These are phyloP conservation scores for Acrasis kona DNA, from an alignment of 78 protist species.

Conservation along the genomic window DNA sequence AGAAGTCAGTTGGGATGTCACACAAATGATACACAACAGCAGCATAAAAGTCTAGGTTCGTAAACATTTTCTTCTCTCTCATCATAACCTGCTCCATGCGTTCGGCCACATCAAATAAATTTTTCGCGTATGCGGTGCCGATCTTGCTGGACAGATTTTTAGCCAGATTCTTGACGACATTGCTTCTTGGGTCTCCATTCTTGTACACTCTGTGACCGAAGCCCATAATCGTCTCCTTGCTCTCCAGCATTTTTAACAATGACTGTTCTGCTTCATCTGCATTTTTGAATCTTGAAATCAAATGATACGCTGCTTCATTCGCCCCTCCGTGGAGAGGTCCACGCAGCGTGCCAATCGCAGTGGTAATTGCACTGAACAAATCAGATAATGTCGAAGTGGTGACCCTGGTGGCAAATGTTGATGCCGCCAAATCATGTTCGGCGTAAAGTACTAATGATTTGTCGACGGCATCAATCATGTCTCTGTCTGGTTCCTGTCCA, in stretches of 20 bases:
- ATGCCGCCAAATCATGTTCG: constrained; percentile 29
- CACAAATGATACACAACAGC: constrained; percentile 26
- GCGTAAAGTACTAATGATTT: constrained; percentile 11
- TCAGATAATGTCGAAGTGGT: constrained; percentile 12
- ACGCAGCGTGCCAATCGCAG: constrained; percentile 19
- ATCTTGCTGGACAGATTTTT: constrained; percentile 20
- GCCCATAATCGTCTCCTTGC: constrained; percentile 49
- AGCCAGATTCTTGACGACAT: constrained; percentile 23
- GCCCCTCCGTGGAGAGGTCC: constrained; percentile 29
- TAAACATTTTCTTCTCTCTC: constrained; percentile 55
- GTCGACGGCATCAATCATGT: background rate
- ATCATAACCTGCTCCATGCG: constrained; percentile 42
- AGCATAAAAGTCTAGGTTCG: constrained; percentile 63
- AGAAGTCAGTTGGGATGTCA: constrained; percentile 37
- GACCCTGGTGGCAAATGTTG: constrained; percentile 10
- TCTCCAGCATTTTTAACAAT: constrained; percentile 24
- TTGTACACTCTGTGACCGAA: constrained; percentile 76
- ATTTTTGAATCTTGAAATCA: background rate
- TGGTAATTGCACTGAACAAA: background rate
- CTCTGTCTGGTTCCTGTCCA: background rate
- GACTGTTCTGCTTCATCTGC: background rate
- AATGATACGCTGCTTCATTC: constrained; percentile 25
- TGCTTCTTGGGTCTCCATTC: constrained; percentile 71
- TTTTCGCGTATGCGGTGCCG: constrained; percentile 40
- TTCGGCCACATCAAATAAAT: constrained; percentile 50